These are phyloP conservation scores for Hyaloscypha bicolor DNA, from an alignment of 495 filamentous ascomycete genomes.

Conservation along the genomic window DNA sequence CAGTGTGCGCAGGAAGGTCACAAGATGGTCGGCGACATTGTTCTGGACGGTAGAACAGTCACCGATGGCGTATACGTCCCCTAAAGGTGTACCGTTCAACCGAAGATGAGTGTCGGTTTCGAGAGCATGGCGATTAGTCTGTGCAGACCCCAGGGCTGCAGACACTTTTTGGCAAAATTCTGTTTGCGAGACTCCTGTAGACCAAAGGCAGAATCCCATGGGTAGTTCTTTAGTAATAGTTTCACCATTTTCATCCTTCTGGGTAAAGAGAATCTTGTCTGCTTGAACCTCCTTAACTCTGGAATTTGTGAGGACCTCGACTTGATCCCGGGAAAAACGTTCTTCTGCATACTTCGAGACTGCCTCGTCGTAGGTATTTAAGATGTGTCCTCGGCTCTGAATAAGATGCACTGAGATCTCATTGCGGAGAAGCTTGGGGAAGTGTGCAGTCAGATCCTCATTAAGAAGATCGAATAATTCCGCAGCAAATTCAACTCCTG, in stretches of 20 bases:
- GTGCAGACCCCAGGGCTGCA: constrained; percentile 65
- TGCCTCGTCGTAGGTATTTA: constrained; percentile 98
- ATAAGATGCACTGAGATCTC: constrained; percentile 98
- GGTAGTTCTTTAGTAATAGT: constrained; percentile 87
- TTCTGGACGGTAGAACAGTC: constrained; percentile 97
- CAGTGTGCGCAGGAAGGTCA: constrained; percentile 83
- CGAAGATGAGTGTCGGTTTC: constrained; percentile 96
- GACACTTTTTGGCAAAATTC: constrained; percentile 76
- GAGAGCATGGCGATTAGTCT: constrained; percentile 88
- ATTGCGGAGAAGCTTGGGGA: constrained; percentile 87
- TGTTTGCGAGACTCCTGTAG: constrained; percentile 90
- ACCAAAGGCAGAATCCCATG: constrained; percentile 97
- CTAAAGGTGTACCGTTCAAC: constrained; percentile 85
- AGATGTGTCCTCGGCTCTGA: constrained; percentile 88
- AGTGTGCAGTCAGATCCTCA: constrained; percentile 82
- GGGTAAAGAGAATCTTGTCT: constrained; percentile 86
- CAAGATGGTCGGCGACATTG: constrained; percentile 85
- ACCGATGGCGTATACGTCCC: constrained; percentile 97
- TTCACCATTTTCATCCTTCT: constrained; percentile 72
- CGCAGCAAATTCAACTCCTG: constrained; percentile 96
- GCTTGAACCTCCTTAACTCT: constrained; percentile 84
- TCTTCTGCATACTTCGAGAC: constrained; percentile 90
- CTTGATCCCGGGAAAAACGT: constrained; percentile 85
- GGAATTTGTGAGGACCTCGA: constrained; percentile 89
- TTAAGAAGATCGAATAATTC: constrained; percentile 96